Evolutionary conservation across 306 rosid genomes (phyloP).

Genomic region (Purshia tridentata): DNA sequence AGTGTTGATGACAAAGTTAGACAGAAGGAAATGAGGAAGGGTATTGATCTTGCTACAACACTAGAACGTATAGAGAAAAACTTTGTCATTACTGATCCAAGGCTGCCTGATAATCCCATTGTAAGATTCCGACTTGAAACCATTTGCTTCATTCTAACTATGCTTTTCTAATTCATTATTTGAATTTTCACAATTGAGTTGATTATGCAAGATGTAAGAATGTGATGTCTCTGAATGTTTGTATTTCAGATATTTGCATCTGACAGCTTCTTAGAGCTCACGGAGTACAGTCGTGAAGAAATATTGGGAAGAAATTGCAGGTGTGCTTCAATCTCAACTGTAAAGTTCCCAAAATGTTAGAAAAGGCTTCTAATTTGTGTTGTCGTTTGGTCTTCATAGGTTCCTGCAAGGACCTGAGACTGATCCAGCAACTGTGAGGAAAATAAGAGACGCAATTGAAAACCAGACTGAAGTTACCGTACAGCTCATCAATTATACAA

Average conservation of each 20-base stretch:
- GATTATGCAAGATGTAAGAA: slow-evolving; percentile 10
- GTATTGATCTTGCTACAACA: slow-evolving; percentile 96
- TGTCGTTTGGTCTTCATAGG: slow-evolving; percentile 44
- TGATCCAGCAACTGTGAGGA: slow-evolving; percentile 81
- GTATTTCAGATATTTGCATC: slow-evolving; percentile 87
- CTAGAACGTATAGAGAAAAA: slow-evolving; percentile 98
- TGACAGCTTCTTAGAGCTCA: slow-evolving; percentile 95
- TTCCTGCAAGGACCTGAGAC: slow-evolving; percentile 99
- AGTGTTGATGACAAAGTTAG: slow-evolving; percentile 57
- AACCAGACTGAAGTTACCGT: slow-evolving; percentile 90
- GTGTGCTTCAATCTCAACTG: slow-evolving; percentile 29
- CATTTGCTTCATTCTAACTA: not conserved
- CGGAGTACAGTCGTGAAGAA: slow-evolving; percentile 97
- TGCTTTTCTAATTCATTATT: not conserved
- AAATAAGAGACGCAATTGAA: slow-evolving; percentile 89
- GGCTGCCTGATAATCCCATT: slow-evolving; percentile 97
- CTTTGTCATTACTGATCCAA: slow-evolving; percentile 97
- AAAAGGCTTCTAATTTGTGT: not conserved
- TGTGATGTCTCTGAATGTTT: slow-evolving; percentile 20
- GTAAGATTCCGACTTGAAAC: slow-evolving; percentile 46
- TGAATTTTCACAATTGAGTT: slow-evolving; percentile 11
- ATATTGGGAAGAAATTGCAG: slow-evolving; percentile 98
- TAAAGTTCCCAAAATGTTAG: not conserved
- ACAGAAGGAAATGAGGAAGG: slow-evolving; percentile 84
- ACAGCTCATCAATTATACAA: slow-evolving; percentile 90